Evolutionary conservation across 305 asterid species (phyloP).

Genomic region (Salvia sclarea): DNA sequence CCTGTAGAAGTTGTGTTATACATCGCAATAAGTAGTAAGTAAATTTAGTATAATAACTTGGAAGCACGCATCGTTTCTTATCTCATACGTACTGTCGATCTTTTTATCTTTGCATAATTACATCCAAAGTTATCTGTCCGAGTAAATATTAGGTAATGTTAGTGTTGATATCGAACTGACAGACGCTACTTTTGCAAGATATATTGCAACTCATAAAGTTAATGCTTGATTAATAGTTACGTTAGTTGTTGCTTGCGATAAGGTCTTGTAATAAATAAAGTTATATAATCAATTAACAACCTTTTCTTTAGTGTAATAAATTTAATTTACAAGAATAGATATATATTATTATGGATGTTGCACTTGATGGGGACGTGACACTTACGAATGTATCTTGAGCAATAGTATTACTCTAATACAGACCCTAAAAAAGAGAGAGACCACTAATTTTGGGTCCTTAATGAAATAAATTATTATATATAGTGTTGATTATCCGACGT

Average conservation of each 20-base stretch:
- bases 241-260: background rate
- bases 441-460: too few species aligned
- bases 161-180: background rate
- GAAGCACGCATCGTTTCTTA: background rate
- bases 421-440: too few species aligned
- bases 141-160: background rate
- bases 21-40: constrained; percentile 26
- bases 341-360: background rate
- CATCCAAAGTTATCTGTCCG: background rate
- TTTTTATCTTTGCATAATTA: background rate
- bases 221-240: background rate
- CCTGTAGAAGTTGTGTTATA: constrained; percentile 9
- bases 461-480: too few species aligned
- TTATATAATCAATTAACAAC: background rate
- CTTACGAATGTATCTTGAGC: background rate
- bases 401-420: too few species aligned
- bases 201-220: background rate
- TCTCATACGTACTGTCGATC: too few species aligned
- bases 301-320: too few species aligned
- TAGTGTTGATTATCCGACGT: background rate
- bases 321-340: too few species aligned
- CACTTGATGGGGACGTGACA: background rate
- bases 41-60: background rate
- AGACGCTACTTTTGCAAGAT: background rate
- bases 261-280: background rate